Evolutionary conservation across 176 grass and related monocot species (phyloP), one percentile per base, ranked within the genome.

Genomic region (Lolium perenne): DNA sequence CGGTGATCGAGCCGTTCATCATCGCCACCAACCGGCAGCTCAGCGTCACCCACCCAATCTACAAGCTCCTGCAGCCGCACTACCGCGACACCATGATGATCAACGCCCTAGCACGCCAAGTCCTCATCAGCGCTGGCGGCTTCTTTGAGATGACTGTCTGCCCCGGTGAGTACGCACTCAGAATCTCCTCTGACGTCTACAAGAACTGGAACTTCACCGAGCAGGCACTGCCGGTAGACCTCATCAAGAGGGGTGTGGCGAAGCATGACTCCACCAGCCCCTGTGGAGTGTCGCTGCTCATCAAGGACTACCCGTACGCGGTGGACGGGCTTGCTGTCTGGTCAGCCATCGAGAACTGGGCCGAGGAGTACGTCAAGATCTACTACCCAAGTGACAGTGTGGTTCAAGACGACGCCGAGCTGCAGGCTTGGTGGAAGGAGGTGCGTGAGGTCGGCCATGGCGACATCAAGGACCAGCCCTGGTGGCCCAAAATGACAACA

Each of bases 391-490:
- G 64, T n/a, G 90, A 94, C 84, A 59, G 38, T 10, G 77, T 77
- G 40, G 63, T 94, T 22, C 78, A 63, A 77, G 68, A 55, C 3
- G 94, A 96, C 74, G 47, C 20, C 4, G 94, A 96, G 89, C 87
- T 93, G 16, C 91, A 93, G 53, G 87, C 61, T 10, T 96, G 91
- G 94, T 96, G 91, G 94, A 93, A 90, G 74, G 94, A 96, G 84
- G 92, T 86, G 20, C 69, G 82, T 10, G 87, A 93, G 69, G 91
- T 88, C 20, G 91, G 94, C 10, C 94, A 96, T 48, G 91, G 79
- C 59, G 91, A 96, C 79, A 53, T 87, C 66, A 93, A 90, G 87
- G 73, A 96, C 38, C 87, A 78, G 74, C 3, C 84, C 0, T 93
- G 91, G 94, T 96, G 94, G 94, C 89, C 94, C 0, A 43, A 73